phyloP scores from a whole-genome alignment of 768 basidiomycete genomes.

The Podaxis mareebaensis region DNA sequence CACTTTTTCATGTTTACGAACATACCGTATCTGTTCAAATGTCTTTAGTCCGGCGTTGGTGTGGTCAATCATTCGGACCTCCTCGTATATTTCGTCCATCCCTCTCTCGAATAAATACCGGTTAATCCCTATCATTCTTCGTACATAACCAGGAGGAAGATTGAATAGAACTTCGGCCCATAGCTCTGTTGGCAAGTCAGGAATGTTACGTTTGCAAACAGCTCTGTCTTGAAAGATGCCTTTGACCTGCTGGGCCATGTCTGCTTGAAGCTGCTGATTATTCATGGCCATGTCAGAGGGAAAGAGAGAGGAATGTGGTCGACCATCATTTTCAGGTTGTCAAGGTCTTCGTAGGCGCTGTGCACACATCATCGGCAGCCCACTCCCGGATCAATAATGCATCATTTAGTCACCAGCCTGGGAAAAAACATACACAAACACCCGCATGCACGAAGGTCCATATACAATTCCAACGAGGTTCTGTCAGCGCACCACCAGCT shows the following conservation, averaged over 20 bases:
- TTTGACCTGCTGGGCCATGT: background rate
- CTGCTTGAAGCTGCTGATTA: background rate
- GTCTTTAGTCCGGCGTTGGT: slow-evolving; percentile 22
- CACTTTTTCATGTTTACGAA: background rate
- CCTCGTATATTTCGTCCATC: slow-evolving; percentile 29
- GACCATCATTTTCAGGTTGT: background rate
- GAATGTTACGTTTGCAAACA: background rate
- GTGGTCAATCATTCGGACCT: slow-evolving; percentile 25
- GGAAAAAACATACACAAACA: background rate
- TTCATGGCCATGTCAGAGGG: background rate
- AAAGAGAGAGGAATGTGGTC: background rate
- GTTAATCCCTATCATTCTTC: slow-evolving; percentile 28
- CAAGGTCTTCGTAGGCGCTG: background rate
- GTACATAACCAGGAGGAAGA: slow-evolving; percentile 21
- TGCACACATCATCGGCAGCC: too few relatives aligned
- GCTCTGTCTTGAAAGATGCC: background rate
- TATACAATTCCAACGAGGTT: too few relatives aligned
- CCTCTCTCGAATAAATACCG: slow-evolving; percentile 29
- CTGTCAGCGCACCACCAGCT: background rate
- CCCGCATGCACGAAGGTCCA: background rate
- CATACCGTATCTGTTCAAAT: slow-evolving; percentile 25
- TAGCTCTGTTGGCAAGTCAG: slow-evolving; percentile 27
- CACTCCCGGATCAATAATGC: too few relatives aligned
- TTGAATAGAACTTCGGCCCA: slow-evolving; percentile 28
- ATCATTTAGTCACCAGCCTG: background rate